These are phyloP conservation scores for Codiaeum variegatum DNA, from an alignment of 441 rosid species.

Conservation along the genomic window DNA sequence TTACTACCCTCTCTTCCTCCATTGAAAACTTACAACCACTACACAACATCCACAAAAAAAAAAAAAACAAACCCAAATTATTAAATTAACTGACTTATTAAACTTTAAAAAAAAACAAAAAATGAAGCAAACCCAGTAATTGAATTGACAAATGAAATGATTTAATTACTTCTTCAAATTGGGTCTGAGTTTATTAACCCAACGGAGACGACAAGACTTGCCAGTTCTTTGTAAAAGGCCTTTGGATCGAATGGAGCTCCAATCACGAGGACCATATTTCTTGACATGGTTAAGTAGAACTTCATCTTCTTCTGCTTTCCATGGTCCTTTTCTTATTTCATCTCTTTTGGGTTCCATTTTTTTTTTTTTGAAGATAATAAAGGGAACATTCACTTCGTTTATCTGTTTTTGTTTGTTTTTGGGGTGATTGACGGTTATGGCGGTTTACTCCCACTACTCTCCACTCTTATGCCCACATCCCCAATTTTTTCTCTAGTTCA, in stretches of 20 bases:
- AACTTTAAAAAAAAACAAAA: background rate
- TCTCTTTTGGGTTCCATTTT: constrained; percentile 46
- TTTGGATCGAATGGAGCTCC: constrained; percentile 99
- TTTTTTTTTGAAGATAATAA: background rate
- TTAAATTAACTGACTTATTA: background rate
- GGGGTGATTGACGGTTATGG: constrained; percentile 43
- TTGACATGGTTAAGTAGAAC: constrained; percentile 67
- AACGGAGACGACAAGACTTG: constrained; percentile 93
- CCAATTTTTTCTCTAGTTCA: constrained; percentile 40
- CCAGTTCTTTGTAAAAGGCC: constrained; percentile 83
- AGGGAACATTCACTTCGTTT: background rate
- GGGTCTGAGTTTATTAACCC: constrained; percentile 96
- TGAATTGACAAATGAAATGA: background rate
- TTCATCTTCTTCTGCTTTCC: constrained; percentile 89
- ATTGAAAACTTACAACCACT: constrained; percentile 86
- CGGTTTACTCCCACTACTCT: constrained; percentile 47
- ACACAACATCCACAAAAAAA: too few species aligned
- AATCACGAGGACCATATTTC: constrained; percentile 75
- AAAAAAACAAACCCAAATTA: background rate
- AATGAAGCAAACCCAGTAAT: background rate
- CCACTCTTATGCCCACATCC: constrained; percentile 39
- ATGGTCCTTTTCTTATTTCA: constrained; percentile 82
- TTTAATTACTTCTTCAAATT: constrained; percentile 65
- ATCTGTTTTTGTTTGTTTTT: constrained; percentile 11
- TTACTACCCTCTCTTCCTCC: constrained; percentile 85